Base-by-base conservation (phyloP, 805 yeast species). In the Kuraishia piskuri region DNA sequence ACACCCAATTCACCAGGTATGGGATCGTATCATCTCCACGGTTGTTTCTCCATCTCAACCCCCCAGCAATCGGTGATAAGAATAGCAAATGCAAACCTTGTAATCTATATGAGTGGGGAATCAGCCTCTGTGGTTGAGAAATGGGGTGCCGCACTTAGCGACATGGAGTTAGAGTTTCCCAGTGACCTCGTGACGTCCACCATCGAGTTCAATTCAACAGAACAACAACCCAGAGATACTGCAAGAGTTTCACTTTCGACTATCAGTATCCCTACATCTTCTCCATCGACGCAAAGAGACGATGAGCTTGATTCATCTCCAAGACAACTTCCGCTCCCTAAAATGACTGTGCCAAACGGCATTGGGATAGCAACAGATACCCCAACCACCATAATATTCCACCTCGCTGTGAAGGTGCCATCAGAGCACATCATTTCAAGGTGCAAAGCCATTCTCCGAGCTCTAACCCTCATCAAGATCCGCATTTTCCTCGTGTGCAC, bases 81-180 rank as follows among this genome's bases (percentile, higher is more conserved):
- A 19, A 17, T 50, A 21, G 25, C 46, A 46, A 49, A 17, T 22
- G 20, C 36, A 14, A 19, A 49, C 10, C 46, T 20, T 25, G 47
- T 26, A 12, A 45, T 46, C 22, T 26, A 14, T 22, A 44, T 50
- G 23, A 50, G 23, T 12, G 52, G 48, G 4, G 22, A 19, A 17
- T 24, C 17, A 3, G 19, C 52, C 3, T 21, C 48, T 9, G 37
- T 65, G 2, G 46, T 64, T 31, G 63, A 61, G 31, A 69, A 64
- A 57, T 69, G 73, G 73, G 56, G 57, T 2, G 54, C 59, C 24
- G 71, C 66, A 1, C 56, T 69, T 3, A 58, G 59, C 7, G 58
- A 66, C 31, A 46, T 53, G 25, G 57, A 57, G 20, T 51, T 59
- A 2, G 57, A 55, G 20, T 63, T 68, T 50, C 63, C 67, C 2